Conservation (phyloP, 148 eudicot species). For the Pharnaceum exiguum region DNA sequence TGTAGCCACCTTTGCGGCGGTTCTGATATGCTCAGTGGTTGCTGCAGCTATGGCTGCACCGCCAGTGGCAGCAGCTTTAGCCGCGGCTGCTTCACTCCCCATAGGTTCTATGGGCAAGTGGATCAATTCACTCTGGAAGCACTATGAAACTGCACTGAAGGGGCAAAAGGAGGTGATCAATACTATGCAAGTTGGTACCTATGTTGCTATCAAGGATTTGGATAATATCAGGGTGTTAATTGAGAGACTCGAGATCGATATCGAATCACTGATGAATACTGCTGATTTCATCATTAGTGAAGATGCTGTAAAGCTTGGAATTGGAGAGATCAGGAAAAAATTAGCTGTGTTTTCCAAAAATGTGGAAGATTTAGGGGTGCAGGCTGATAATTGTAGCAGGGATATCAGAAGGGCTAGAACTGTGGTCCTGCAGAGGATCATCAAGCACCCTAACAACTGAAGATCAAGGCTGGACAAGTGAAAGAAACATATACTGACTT, state of each 20-base stretch:
- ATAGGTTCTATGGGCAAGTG: slow-evolving; percentile 93
- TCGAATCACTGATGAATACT: slow-evolving; percentile 43
- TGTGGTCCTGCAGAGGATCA: slow-evolving; percentile 89
- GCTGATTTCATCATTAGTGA: slow-evolving; percentile 57
- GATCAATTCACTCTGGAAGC: slow-evolving; percentile 81
- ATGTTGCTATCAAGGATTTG: slow-evolving; percentile 83
- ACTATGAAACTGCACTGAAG: slow-evolving; percentile 73
- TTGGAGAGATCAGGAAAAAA: slow-evolving; percentile 72
- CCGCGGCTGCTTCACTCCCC: slow-evolving; percentile 77
- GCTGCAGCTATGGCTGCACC: slow-evolving; percentile 93
- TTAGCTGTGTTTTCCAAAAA: slow-evolving; percentile 67
- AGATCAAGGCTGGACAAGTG: too few species aligned
- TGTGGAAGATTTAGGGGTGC: slow-evolving; percentile 81
- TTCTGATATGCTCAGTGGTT: slow-evolving; percentile 93
- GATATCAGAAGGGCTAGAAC: slow-evolving; percentile 92
- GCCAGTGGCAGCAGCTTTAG: slow-evolving; percentile 81
- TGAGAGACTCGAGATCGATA: slow-evolving; percentile 66
- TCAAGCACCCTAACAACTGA: slow-evolving; percentile 61
- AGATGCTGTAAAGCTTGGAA: slow-evolving; percentile 67
- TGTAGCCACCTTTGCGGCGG: slow-evolving; percentile 81
- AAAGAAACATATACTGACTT: neutral
- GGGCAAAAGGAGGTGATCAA: slow-evolving; percentile 90
- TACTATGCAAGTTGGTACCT: slow-evolving; percentile 88
- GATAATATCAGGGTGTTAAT: slow-evolving; percentile 72
- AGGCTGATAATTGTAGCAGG: slow-evolving; percentile 83